Percentiles rank a stretch among this genome's conserved stretches.
Conservation (phyloP, 2,329 filamentous ascomycete genomes). For the Uncinocarpus reesii region DNA sequence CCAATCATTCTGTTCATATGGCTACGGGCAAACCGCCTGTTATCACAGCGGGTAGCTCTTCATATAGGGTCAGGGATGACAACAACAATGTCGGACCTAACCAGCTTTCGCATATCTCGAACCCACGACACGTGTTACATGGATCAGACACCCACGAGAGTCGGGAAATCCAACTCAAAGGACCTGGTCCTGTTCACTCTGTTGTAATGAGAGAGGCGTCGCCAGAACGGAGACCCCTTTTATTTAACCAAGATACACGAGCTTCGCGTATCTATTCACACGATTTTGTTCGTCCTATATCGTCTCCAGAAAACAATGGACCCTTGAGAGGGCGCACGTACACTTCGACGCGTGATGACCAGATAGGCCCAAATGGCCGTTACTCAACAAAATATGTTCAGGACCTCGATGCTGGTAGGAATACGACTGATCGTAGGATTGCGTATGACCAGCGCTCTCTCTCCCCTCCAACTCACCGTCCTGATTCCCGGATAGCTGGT, state of each 20-base stretch:
- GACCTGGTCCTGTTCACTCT: slow-evolving; percentile 5
- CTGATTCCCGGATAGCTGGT: background rate
- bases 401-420: background rate
- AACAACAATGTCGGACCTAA: slow-evolving; percentile 3
- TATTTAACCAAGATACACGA: slow-evolving; percentile 11
- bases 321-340: slow-evolving; percentile 14
- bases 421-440: background rate
- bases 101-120: background rate
- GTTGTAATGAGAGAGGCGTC: slow-evolving; percentile 17
- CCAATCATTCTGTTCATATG: slow-evolving; percentile 10
- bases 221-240: slow-evolving; percentile 17
- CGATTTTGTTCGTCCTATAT: slow-evolving; percentile 30
- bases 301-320: slow-evolving; percentile 16
- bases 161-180: background rate
- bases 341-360: background rate
- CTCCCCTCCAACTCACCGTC: slow-evolving; percentile 3
- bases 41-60: background rate
- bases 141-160: background rate
- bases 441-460: slow-evolving; percentile 1
- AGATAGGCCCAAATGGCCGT: background rate
- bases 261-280: slow-evolving; percentile 26
- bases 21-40: background rate
- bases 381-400: background rate
- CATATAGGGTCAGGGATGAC: slow-evolving; percentile 2
- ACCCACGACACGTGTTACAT: background rate